Evolutionary conservation across 2,329 filamentous ascomycete species (phyloP), one percentile per base, ranked within the genome.

Genomic region (Botrytis galanthina): DNA sequence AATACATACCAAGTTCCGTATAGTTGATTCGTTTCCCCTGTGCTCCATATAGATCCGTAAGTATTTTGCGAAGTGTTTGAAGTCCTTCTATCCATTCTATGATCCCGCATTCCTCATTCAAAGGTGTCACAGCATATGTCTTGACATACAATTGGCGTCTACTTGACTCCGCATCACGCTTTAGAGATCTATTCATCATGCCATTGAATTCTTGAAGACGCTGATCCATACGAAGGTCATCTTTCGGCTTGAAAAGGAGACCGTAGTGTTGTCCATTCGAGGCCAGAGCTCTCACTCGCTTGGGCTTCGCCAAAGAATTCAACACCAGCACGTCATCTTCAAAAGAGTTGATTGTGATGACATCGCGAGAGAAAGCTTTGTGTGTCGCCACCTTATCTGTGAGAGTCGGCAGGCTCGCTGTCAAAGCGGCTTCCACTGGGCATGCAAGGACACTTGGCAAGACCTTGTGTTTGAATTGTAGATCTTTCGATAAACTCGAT

Each of bases 41-140:
- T 76, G 93, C 88, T 76, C 89, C 89, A 80, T 98, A 95, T 69
- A 94, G 87, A 71, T 87, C 89, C 67, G 97, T 86, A 68, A 99
- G 86, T 75, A 98, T 96, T 78, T 99, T 96, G 75, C 97, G 91
- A 80, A 98, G 88, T 3, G 96, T 97, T 81, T 95, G 97, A 78
- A 99, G 90, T 14, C 96, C 96, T 78, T 97, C 94, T 44, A 99
- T 94, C 96, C 96, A 99, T 84, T 99, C 96, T 78, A 99, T 97
- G 75, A 97, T 92, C 74, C 96, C 96, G 77, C 96, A 98, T 83
- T 98, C 95, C 83, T 99, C 97, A 81, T 97, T 98, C 66, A 99
- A 85, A 2, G 96, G 97, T 7, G 95, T 97, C 20, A 99, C 97
- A 10, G 94, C 94, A 79, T 99, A 99, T 0, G 96, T 99, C 80